These are phyloP conservation scores for Globisporangium sylvaticum DNA, from an alignment of 352 stramenopile species.

Conservation along the genomic window DNA sequence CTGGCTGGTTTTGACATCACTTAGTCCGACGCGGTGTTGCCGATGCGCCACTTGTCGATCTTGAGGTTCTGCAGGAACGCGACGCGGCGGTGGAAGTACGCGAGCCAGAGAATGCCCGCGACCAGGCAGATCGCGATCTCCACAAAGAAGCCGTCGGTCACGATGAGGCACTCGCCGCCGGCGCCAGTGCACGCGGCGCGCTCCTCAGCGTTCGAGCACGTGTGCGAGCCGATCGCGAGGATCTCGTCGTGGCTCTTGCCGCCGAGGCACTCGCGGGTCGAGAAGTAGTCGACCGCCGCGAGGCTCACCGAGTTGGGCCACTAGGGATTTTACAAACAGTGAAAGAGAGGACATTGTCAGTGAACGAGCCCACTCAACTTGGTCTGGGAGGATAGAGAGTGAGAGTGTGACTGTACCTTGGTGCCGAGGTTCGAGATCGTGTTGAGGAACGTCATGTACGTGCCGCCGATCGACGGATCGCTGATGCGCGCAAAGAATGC, in stretches of 20 bases:
- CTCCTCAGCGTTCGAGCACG: constrained; percentile 72
- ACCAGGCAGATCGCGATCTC: constrained; percentile 70
- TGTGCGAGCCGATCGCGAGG: constrained; percentile 68
- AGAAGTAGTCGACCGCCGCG: constrained; percentile 76
- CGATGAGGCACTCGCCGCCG: constrained; percentile 68
- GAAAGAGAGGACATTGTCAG: background rate
- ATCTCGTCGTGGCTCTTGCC: constrained; percentile 50
- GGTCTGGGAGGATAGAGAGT: background rate
- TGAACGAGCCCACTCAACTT: background rate
- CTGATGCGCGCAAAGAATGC: constrained; percentile 97
- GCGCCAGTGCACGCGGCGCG: constrained; percentile 49
- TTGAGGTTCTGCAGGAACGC: constrained; percentile 76
- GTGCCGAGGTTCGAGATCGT: constrained; percentile 97
- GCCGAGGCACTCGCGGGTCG: constrained; percentile 72
- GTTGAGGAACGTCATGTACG: constrained; percentile 99
- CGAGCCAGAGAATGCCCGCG: constrained; percentile 64
- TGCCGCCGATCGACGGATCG: constrained; percentile 97
- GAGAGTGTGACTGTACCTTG: constrained; percentile 50
- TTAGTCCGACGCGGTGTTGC: constrained; percentile 27
- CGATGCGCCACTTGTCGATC: constrained; percentile 79
- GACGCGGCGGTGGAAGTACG: constrained; percentile 66
- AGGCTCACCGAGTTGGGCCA: constrained; percentile 87
- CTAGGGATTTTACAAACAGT: constrained; percentile 18
- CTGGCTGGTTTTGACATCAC: background rate
- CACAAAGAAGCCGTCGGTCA: constrained; percentile 80